phyloP scores from a whole-genome alignment of 345 rosid species.

The Alliaria petiolata region DNA sequence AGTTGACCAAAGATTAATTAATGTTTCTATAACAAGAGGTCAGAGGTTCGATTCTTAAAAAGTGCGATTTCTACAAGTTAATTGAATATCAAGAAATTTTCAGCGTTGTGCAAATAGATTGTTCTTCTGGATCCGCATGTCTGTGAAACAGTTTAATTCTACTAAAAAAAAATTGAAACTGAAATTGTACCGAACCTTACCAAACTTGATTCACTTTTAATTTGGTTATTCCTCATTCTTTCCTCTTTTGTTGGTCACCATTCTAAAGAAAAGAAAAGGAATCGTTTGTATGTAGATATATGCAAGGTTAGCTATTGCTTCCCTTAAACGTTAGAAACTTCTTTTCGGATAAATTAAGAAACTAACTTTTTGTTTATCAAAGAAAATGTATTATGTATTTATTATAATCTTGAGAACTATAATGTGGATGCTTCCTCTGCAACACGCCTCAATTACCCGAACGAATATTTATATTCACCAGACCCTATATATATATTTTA shows the following conservation, averaged over 20 bases:
- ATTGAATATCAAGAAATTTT: no score
- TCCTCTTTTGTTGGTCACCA: background rate
- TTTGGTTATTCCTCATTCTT: background rate
- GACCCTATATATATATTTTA: background rate
- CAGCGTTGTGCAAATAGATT: no score
- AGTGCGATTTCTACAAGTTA: no score
- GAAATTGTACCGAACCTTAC: no score
- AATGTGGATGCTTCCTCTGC: slow-evolving; percentile 16
- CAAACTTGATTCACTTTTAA: no score
- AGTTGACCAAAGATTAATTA: no score
- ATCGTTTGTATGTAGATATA: background rate
- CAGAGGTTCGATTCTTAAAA: no score
- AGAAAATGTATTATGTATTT: background rate
- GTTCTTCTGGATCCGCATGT: no score
- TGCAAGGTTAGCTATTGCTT: slow-evolving; percentile 16
- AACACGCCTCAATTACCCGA: slow-evolving; percentile 12
- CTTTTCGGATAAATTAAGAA: background rate
- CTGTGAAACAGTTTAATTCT: no score
- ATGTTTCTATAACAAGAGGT: no score
- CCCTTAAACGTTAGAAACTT: slow-evolving; percentile 19
- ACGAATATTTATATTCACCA: slow-evolving; percentile 5
- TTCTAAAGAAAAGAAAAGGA: background rate
- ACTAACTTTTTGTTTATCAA: background rate
- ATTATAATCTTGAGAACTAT: background rate
- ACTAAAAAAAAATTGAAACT: no score